phyloP scores from a whole-genome alignment of 2,329 filamentous ascomycete genomes.

The Monosporascus sp. region DNA sequence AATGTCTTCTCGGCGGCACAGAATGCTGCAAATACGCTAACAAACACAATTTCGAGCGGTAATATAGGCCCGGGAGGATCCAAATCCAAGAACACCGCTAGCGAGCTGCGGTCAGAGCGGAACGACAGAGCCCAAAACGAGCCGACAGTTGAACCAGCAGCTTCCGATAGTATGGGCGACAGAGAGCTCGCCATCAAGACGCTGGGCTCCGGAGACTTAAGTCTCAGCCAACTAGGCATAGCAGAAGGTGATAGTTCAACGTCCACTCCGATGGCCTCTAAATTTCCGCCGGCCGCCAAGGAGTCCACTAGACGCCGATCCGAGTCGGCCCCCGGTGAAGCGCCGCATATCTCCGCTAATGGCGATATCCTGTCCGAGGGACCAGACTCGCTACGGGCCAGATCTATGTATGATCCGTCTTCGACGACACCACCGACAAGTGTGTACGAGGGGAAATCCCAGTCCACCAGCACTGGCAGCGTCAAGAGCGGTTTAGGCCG shows the following conservation, averaged over 20 bases:
- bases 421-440: conserved; percentile 59
- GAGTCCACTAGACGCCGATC: conserved; percentile 43
- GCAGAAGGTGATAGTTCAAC: conserved; percentile 50
- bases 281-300: conserved; percentile 41
- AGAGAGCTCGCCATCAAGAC: conserved; percentile 81
- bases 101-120: conserved; percentile 27
- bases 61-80: conserved; percentile 49
- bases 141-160: conserved; percentile 35
- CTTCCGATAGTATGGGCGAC: conserved; percentile 40
- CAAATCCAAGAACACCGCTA: conserved; percentile 32
- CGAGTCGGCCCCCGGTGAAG: conserved; percentile 54
- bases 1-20: conserved; percentile 90
- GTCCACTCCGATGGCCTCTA: conserved; percentile 53
- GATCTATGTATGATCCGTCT: conserved; percentile 46
- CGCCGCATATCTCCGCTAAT: conserved; percentile 18
- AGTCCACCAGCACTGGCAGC: conserved; percentile 60
- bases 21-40: conserved; percentile 75
- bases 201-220: conserved; percentile 81
- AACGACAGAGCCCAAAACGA: conserved; percentile 40
- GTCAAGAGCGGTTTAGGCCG: conserved; percentile 56
- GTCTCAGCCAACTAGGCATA: conserved; percentile 83
- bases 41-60: conserved; percentile 67
- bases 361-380: conserved; percentile 35
- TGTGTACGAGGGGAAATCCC: conserved; percentile 57
- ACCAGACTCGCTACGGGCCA: conserved; percentile 34